Percentiles rank a stretch among this genome's conserved stretches.
Conservation (phyloP, 441 rosid genomes). For the Macaranga tanarius region DNA sequence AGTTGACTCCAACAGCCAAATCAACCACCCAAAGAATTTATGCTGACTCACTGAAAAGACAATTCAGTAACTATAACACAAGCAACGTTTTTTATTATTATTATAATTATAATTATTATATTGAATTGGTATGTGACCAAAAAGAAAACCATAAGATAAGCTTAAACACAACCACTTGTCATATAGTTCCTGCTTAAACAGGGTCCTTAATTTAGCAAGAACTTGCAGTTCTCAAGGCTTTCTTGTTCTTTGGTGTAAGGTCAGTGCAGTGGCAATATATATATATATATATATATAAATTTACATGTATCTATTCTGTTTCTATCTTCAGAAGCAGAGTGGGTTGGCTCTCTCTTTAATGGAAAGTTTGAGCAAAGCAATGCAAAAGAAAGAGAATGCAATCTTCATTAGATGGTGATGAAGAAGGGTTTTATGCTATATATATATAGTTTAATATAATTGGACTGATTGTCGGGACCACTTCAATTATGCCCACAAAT, state of each 20-base stretch:
- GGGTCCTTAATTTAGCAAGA: neutral
- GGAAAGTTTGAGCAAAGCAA: conserved; percentile 6
- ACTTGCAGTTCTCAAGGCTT: neutral
- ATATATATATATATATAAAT: no score
- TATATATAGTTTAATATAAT: neutral
- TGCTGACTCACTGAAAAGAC: conserved; percentile 18
- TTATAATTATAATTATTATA: no score
- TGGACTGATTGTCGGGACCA: conserved; percentile 26
- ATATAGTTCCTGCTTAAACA: neutral
- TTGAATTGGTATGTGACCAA: neutral
- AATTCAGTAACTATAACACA: neutral
- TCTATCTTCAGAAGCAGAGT: conserved; percentile 15
- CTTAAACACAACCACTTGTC: neutral
- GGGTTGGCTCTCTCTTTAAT: conserved; percentile 11
- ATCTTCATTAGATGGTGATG: no score
- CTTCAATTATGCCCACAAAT: conserved; percentile 11
- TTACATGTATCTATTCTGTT: neutral
- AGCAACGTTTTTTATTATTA: no score
- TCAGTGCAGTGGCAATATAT: no score
- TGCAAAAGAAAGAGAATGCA: neutral
- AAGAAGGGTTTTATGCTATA: no score
- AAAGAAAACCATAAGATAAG: neutral
- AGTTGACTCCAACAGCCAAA: no score
- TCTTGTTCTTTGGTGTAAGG: neutral
- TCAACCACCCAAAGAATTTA: conserved; percentile 1